phyloP scores from a whole-genome alignment of 78 protist genomes.

The Paratrimastix pyriformis region DNA sequence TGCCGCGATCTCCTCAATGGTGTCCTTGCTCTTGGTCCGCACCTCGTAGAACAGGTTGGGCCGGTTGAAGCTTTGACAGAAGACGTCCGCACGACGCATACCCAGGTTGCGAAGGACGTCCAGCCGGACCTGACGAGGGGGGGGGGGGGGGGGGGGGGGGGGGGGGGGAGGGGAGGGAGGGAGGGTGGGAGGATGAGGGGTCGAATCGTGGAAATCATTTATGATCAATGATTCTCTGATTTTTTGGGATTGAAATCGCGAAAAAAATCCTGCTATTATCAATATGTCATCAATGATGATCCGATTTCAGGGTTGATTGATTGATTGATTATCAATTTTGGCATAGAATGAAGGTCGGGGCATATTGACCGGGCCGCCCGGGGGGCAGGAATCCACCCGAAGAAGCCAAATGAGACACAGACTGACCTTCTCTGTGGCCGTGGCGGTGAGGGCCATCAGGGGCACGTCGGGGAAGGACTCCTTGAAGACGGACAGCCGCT shows the following conservation, averaged over 20 bases:
- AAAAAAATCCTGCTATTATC: too few relatives aligned
- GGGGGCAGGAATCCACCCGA: too few relatives aligned
- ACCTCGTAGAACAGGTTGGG: constrained; percentile 61
- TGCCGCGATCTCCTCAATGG: constrained; percentile 29
- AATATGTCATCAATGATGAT: constrained; percentile 40
- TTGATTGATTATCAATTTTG: neutral
- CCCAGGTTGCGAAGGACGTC: constrained; percentile 10
- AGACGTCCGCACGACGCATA: neutral
- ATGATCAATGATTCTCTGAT: too few relatives aligned
- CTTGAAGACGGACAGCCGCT: constrained; percentile 29
- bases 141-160: constrained; percentile 19
- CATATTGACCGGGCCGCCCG: neutral
- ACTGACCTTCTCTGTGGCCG: constrained; percentile 84
- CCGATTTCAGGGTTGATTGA: too few relatives aligned
- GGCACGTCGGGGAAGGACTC: constrained; percentile 31
- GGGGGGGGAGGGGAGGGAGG: constrained; percentile 37
- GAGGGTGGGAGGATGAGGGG: constrained; percentile 28
- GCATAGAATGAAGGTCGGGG: neutral
- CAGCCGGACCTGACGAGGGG: neutral
- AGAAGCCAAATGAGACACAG: too few relatives aligned
- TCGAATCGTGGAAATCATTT: too few relatives aligned
- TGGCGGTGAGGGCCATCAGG: constrained; percentile 69
- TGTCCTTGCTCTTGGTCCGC: neutral
- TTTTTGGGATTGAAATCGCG: too few relatives aligned
- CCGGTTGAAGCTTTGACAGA: constrained; percentile 67